Evolutionary conservation across 805 yeast genomes (phyloP).

Genomic region (Candida ipomoeae): DNA sequence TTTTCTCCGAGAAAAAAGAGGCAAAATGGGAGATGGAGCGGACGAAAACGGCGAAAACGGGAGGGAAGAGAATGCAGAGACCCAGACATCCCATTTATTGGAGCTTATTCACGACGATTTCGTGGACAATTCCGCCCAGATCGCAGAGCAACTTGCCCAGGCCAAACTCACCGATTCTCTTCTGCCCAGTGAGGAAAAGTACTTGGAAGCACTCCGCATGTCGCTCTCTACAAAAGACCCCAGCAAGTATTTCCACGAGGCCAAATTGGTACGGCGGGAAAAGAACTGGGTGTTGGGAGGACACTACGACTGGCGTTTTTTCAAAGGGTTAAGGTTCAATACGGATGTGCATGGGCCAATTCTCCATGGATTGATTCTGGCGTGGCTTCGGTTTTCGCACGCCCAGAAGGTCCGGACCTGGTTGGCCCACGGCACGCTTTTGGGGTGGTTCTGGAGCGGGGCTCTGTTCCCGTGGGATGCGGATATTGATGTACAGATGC

Average conservation of each 20-base stretch:
- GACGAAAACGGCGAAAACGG: no score
- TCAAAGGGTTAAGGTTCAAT: constrained; percentile 18
- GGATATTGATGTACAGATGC: constrained; percentile 28
- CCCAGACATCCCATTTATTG: constrained; percentile 8
- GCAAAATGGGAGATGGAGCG: no score
- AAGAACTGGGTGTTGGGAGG: constrained; percentile 17
- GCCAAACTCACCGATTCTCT: constrained; percentile 9
- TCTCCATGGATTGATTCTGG: constrained; percentile 22
- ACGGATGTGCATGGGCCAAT: constrained; percentile 15
- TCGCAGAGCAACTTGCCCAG: constrained; percentile 9
- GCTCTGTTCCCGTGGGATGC: constrained; percentile 28
- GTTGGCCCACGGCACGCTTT: constrained; percentile 27
- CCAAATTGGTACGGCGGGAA: constrained; percentile 18
- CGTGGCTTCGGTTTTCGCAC: constrained; percentile 25
- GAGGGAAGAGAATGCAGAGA: no score
- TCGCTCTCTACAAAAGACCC: constrained; percentile 12
- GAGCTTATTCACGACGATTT: constrained; percentile 25
- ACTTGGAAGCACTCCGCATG: constrained; percentile 12
- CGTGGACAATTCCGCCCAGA: constrained; percentile 18
- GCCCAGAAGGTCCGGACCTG: constrained; percentile 23
- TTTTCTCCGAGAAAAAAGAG: no score
- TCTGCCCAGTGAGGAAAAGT: constrained; percentile 8
- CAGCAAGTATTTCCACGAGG: constrained; percentile 42
- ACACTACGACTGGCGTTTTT: constrained; percentile 29
- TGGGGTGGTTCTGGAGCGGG: constrained; percentile 30